These are phyloP conservation scores for Mycena polygramma DNA, from an alignment of 768 basidiomycete genomes.

Conservation along the genomic window DNA sequence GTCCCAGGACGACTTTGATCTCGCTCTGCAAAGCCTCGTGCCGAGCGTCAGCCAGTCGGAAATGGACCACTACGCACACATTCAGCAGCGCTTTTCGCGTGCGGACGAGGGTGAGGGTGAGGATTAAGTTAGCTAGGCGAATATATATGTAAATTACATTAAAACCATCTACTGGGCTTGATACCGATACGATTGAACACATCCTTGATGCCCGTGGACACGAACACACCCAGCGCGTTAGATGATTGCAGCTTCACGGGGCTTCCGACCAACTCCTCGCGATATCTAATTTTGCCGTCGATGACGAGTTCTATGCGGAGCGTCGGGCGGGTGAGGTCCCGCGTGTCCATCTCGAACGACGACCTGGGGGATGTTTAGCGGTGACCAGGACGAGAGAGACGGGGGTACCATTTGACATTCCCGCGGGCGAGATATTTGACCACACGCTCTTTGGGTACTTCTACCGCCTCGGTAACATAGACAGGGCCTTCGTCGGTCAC, in stretches of 20 bases:
- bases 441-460: slow-evolving; percentile 67
- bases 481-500: slow-evolving; percentile 44
- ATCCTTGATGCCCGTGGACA: slow-evolving; percentile 63
- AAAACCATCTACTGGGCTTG: slow-evolving; percentile 71
- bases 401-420: slow-evolving; percentile 72
- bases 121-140: not conserved
- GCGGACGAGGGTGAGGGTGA: slow-evolving; percentile 5
- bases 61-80: slow-evolving; percentile 83
- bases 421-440: slow-evolving; percentile 73
- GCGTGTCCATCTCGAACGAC: slow-evolving; percentile 77
- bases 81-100: slow-evolving; percentile 77
- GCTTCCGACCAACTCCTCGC: slow-evolving; percentile 60
- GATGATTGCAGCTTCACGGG: slow-evolving; percentile 59
- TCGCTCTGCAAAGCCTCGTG: slow-evolving; percentile 76
- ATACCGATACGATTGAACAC: slow-evolving; percentile 70
- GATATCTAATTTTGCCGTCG: slow-evolving; percentile 67
- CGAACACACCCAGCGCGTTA: slow-evolving; percentile 60
- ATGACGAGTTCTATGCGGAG: slow-evolving; percentile 71
- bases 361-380: slow-evolving; percentile 58
- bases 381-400: not conserved
- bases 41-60: slow-evolving; percentile 90
- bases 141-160: slow-evolving; percentile 31
- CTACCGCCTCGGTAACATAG: slow-evolving; percentile 43
- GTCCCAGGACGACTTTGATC: slow-evolving; percentile 78
- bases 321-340: slow-evolving; percentile 61